Evolutionary conservation across 352 stramenopile genomes (phyloP).

Genomic region (Phytophthora pinifolia): DNA sequence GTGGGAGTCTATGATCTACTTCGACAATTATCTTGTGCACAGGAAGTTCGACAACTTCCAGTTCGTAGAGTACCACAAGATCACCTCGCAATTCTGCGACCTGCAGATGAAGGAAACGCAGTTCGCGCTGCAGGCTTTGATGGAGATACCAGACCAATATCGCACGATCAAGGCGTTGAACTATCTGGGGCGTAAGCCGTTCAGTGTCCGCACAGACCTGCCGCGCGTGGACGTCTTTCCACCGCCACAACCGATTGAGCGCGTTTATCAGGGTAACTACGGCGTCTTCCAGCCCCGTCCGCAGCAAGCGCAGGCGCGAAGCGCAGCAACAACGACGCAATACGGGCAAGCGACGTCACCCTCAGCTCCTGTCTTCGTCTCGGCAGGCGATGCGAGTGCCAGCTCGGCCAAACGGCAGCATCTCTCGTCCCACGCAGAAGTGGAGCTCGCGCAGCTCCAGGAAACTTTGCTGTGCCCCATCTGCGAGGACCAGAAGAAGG

Average conservation of each 20-base stretch:
- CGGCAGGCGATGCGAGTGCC: conserved; percentile 11
- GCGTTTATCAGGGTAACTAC: conserved; percentile 27
- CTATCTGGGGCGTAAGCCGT: conserved; percentile 49
- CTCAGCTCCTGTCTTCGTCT: conserved; percentile 28
- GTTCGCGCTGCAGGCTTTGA: conserved; percentile 82
- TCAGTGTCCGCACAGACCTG: conserved; percentile 53
- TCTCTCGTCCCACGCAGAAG: conserved; percentile 47
- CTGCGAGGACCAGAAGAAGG: conserved; percentile 75
- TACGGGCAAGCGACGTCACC: conserved; percentile 25
- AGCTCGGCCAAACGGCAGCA: conserved; percentile 16
- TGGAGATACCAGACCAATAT: conserved; percentile 87
- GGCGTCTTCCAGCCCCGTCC: conserved; percentile 30
- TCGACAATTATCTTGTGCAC: conserved; percentile 76
- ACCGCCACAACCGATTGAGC: conserved; percentile 36
- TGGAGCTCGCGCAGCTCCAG: conserved; percentile 63
- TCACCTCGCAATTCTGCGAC: conserved; percentile 42
- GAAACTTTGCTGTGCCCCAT: conserved; percentile 71
- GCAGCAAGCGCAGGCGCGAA: conserved; percentile 16
- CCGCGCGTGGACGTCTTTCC: conserved; percentile 69
- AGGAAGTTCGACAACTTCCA: conserved; percentile 89
- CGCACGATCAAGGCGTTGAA: conserved; percentile 73
- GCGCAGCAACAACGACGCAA: conserved; percentile 17
- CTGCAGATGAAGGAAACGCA: conserved; percentile 58
- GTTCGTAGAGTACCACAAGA: conserved; percentile 86
- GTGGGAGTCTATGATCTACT: conserved; percentile 83